These are phyloP conservation scores for Escovopsis weberi DNA, from an alignment of 2,329 filamentous ascomycete species.

Conservation along the genomic window DNA sequence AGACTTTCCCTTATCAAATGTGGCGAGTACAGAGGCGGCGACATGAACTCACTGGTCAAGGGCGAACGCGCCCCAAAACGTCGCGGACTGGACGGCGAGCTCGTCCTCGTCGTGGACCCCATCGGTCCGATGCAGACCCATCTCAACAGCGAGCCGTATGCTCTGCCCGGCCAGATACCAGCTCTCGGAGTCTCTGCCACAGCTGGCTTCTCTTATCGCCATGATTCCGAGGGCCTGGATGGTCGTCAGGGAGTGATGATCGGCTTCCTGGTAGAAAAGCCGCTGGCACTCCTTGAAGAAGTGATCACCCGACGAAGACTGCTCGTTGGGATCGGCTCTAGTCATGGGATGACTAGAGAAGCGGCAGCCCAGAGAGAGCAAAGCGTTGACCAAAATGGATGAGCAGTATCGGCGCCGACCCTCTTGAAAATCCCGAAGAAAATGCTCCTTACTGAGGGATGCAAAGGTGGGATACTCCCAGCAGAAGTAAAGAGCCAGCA, in stretches of 20 bases:
- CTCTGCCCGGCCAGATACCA: constrained; percentile 62
- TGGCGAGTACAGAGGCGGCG: too few relatives aligned
- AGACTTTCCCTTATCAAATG: too few relatives aligned
- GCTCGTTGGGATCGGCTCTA: constrained; percentile 45
- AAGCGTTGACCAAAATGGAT: constrained; percentile 48
- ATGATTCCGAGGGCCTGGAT: constrained; percentile 65
- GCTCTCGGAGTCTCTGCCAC: constrained; percentile 56
- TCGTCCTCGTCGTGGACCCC: constrained; percentile 38
- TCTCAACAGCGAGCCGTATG: constrained; percentile 56
- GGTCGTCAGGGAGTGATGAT: constrained; percentile 51
- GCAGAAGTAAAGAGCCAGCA: constrained; percentile 56
- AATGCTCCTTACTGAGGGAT: constrained; percentile 57
- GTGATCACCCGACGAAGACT: constrained; percentile 53
- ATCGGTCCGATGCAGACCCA: constrained; percentile 47
- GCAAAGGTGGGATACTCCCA: constrained; percentile 66
- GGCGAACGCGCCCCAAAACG: constrained; percentile 48
- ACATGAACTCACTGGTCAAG: constrained; percentile 42
- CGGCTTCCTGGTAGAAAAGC: constrained; percentile 40
- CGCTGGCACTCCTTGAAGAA: constrained; percentile 58
- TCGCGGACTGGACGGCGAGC: constrained; percentile 42
- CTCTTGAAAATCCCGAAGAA: constrained; percentile 48
- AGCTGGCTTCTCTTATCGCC: constrained; percentile 60
- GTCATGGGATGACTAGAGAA: constrained; percentile 52
- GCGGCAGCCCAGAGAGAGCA: constrained; percentile 51
- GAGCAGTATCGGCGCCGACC: constrained; percentile 53